phyloP scores from a whole-genome alignment of 2,329 filamentous ascomycete genomes.

The Neonectria sp. region DNA sequence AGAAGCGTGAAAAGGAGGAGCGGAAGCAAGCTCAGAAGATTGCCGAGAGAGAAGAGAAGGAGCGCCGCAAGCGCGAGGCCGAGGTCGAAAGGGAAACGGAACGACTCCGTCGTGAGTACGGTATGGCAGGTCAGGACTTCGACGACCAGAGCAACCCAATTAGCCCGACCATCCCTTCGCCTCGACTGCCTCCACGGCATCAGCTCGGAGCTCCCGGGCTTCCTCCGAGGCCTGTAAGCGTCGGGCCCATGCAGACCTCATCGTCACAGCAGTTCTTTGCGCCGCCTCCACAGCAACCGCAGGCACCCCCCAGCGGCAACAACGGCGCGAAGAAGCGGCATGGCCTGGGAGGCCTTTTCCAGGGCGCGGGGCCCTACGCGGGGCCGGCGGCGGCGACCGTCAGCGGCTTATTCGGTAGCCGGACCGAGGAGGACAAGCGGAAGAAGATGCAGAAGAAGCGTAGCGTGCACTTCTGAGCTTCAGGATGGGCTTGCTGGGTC shows the following conservation, averaged over 20 bases:
- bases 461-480: constrained; percentile 60
- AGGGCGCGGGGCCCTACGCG: constrained; percentile 51
- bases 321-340: constrained; percentile 45
- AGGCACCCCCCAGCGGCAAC: constrained; percentile 34
- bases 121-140: constrained; percentile 65
- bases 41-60: constrained; percentile 76
- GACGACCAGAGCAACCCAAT: constrained; percentile 24
- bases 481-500: background rate
- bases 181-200: constrained; percentile 54
- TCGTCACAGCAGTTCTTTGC: constrained; percentile 41
- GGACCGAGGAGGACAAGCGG: constrained; percentile 55
- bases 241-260: constrained; percentile 55
- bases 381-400: constrained; percentile 60
- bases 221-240: constrained; percentile 65
- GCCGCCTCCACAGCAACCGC: constrained; percentile 42
- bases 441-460: constrained; percentile 65
- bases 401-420: constrained; percentile 60
- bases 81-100: constrained; percentile 87
- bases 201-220: constrained; percentile 40
- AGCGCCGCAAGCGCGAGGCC: constrained; percentile 67
- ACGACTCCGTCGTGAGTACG: constrained; percentile 79
- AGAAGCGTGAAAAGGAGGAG: constrained; percentile 69
- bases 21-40: constrained; percentile 73
- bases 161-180: constrained; percentile 42
- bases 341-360: constrained; percentile 49